Evolutionary conservation across 352 stramenopile genomes (phyloP).

Genomic region (Phytopythium delawarense): DNA sequence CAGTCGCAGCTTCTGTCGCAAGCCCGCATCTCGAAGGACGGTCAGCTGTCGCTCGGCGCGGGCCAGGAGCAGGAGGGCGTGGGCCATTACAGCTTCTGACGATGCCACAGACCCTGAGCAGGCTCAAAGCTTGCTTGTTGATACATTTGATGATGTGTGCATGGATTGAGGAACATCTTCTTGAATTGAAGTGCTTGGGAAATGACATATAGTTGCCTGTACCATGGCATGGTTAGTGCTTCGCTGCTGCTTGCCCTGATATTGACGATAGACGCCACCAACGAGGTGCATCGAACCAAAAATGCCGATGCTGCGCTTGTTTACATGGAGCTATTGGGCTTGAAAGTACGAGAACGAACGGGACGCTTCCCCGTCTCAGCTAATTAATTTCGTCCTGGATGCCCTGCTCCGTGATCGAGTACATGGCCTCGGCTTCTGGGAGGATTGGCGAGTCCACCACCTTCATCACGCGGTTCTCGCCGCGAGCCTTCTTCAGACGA

Average conservation of each 20-base stretch:
- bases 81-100: background rate
- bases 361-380: background rate
- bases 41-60: background rate
- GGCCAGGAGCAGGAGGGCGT: background rate
- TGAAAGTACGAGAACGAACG: background rate
- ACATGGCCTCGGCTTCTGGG: constrained; percentile 97
- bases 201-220: background rate
- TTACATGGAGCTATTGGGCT: background rate
- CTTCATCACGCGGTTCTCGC: constrained; percentile 98
- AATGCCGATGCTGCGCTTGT: background rate
- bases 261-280: background rate
- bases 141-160: background rate
- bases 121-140: background rate
- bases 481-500: constrained; percentile 95
- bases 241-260: background rate
- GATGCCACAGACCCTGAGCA: background rate
- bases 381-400: constrained; percentile 92
- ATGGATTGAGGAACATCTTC: too few species aligned
- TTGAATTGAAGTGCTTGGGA: too few species aligned
- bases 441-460: constrained; percentile 96
- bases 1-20: constrained; percentile 3
- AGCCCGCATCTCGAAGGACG: constrained; percentile 3
- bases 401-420: constrained; percentile 95
- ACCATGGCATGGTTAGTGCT: background rate
- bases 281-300: background rate